Conservation (phyloP, 179 eudicot genomes). For the Pouteria campechiana region DNA sequence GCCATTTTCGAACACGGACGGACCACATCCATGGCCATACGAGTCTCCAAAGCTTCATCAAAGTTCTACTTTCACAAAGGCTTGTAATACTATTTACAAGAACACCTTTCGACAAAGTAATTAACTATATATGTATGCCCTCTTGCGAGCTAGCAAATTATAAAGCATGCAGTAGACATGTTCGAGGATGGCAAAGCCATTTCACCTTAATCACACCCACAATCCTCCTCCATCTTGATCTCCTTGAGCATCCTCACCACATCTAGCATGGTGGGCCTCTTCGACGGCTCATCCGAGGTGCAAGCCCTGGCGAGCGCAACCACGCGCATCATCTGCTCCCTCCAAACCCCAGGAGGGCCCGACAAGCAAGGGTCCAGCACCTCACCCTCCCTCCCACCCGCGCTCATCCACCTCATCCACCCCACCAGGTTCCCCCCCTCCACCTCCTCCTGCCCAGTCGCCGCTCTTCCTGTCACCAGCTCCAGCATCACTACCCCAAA, state of each 20-base stretch:
- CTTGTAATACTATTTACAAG: no score
- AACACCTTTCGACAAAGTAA: no score
- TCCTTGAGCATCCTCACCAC: conserved; percentile 67
- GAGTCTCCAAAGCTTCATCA: no score
- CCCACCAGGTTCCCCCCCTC: conserved; percentile 97
- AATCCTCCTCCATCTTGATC: conserved; percentile 18
- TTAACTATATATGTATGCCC: no score
- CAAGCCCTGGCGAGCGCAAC: conserved; percentile 56
- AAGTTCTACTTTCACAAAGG: no score
- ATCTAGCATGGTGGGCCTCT: conserved; percentile 74
- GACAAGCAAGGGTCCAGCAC: conserved; percentile 43
- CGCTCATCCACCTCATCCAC: conserved; percentile 74
- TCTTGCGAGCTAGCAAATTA: conserved; percentile 11
- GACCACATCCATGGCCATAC: no score
- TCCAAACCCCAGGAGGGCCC: conserved; percentile 22
- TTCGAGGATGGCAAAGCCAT: background rate
- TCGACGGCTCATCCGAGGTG: conserved; percentile 63
- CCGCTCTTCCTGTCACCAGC: conserved; percentile 74
- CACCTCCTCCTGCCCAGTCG: conserved; percentile 71
- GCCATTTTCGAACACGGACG: no score
- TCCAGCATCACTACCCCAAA: conserved; percentile 95
- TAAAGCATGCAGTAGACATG: background rate
- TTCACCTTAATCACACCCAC: background rate
- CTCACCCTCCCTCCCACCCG: conserved; percentile 39
- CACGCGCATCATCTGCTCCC: conserved; percentile 56